Base-by-base conservation (phyloP, 768 basidiomycete genomes). In the Boletus fagicola region DNA sequence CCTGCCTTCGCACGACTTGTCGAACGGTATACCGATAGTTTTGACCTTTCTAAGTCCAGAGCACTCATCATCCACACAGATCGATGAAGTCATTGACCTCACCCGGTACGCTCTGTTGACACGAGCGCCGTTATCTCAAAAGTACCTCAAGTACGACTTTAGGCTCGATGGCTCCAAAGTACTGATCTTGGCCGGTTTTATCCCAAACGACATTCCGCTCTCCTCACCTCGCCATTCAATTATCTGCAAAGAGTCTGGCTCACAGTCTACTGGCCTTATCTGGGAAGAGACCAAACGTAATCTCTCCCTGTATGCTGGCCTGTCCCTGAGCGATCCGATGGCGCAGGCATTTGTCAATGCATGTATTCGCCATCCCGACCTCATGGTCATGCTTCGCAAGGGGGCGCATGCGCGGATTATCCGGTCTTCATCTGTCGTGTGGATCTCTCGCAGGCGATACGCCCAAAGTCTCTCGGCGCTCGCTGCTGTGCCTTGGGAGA, bases 371-470 rank as follows among this genome's bases (percentile, higher is more conserved):
- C 68, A 72, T 36, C 64, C 73, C 22, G 62, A 70, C 33, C 47
- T 74, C 40, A 68, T 70, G 70, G 65, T 71, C 15, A 61, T 72
- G 52, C 59, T 69, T 22, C 72, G 74, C 51, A 69, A 68, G 49
- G 73, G 73, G 24, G 54, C 51, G 6, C 45, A 60, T 6, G 70
- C 64, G 5, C 67, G 64, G 22, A 43, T 72, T 20, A 70, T 71
- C 49, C 59, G 67, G 9, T 72, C 71, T 7, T 12, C 54, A 1
- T 39, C 62, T 26, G 53, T 59, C 18, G 56, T 72, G 3, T 73
- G 73, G 69, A 69, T 58, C 8, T 68, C 62, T 54, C 67, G 71
- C 50, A 65, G 42, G 47, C 66, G 72, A 53, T 51, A 46, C 31
- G 74, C 71, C 20, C 47, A 42, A 36, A 72, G 65, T 49, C 65